Evolutionary conservation across 345 rosid species (phyloP), one percentile per base, ranked within the genome.

Genomic region (Sisymbrium altissimum): DNA sequence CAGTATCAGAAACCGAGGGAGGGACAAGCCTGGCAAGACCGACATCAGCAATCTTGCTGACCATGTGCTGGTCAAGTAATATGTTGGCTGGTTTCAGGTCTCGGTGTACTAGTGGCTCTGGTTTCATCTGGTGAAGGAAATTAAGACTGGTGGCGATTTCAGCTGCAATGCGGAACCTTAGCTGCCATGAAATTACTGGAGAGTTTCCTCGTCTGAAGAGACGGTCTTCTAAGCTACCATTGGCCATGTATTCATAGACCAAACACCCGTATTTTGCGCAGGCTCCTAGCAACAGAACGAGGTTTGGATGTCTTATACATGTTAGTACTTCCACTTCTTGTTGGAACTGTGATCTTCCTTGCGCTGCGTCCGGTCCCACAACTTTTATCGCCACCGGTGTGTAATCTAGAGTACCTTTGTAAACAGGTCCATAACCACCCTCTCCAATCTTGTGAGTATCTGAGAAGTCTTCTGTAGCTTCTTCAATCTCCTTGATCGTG

Each of bases 1-100:
- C 60, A 1, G 65, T 3, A 21, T 64, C 70, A 17, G 59, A 13
- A 39, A 56, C 48, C 5, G 76, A 63, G 9, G 72, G 80, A 64
- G 76, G 77, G 38, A 65, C 32, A 29, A 71, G 76, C 62, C 72
- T 71, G 33, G 80, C 62, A 4, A 77, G 66, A 0, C 76, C 76
- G 5, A 77, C 77, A 33, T 77, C 48, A 15, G 94, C 79, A 2
- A 89, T 89, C 84, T 91, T 93, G 86, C 97, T 89, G 39, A 91
- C 93, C 38, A 64, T 63, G 21, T 77, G 50, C 15, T 72, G 54
- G 73, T 65, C 57, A 23, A 77, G 76, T 33, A 77, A 65, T 44
- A 77, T 71, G 56, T 71, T 77, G 27, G 72, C 76, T 30, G 76
- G 80, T 71, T 71, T 77, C 4, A 77, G 25, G 67, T 77, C 76